These are phyloP conservation scores for Conoideocrella luteorostrata DNA, from an alignment of 2,329 filamentous ascomycete genomes.

Conservation along the genomic window DNA sequence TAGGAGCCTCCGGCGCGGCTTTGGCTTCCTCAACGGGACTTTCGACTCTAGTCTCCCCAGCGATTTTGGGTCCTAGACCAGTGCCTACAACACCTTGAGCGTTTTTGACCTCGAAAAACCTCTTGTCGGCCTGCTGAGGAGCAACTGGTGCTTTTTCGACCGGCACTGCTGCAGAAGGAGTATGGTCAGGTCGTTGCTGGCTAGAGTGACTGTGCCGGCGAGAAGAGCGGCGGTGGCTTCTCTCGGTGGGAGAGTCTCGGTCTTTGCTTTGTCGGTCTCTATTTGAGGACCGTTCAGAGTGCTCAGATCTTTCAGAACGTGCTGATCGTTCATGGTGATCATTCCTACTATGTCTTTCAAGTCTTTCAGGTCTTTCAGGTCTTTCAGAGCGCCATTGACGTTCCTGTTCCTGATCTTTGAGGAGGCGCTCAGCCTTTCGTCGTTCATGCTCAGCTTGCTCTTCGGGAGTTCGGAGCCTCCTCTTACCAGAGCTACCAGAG, in stretches of 20 bases:
- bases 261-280: conserved; percentile 24
- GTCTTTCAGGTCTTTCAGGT: conserved; percentile 6
- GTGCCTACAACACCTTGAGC: conserved; percentile 26
- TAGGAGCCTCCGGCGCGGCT: conserved; percentile 19
- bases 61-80: conserved; percentile 17
- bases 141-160: conserved; percentile 16
- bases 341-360: not conserved
- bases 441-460: conserved; percentile 45
- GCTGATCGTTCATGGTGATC: conserved; percentile 20
- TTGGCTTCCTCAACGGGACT: conserved; percentile 1
- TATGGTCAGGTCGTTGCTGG: conserved; percentile 22
- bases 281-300: conserved; percentile 10
- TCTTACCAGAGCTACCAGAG: conserved; percentile 25
- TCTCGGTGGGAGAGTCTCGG: conserved; percentile 23
- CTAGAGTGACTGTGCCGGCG: conserved; percentile 35
- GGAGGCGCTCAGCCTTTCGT: conserved; percentile 40
- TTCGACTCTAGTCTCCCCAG: conserved; percentile 14
- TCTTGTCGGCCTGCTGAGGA: conserved; percentile 24
- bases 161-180: conserved; percentile 21
- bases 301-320: conserved; percentile 6
- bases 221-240: conserved; percentile 30
- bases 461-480: conserved; percentile 35
- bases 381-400: conserved; percentile 13
- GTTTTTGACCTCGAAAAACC: conserved; percentile 36
- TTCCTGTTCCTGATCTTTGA: conserved; percentile 22